These are phyloP conservation scores for Candida multigemmis DNA, from an alignment of 805 yeast species.

Conservation along the genomic window DNA sequence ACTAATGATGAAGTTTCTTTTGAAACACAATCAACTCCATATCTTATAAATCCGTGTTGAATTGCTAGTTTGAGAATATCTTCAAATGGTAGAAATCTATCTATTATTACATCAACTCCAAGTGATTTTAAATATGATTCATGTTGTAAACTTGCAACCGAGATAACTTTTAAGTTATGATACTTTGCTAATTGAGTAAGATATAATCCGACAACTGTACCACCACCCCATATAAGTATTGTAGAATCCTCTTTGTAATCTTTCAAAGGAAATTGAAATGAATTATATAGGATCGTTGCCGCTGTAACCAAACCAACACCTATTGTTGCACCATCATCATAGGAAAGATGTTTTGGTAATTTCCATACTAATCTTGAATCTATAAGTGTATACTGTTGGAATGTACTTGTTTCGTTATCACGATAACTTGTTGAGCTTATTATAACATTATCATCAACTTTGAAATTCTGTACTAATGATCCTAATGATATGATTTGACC, in stretches of 20 bases:
- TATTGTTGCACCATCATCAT: conserved; percentile 34
- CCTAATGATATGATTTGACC: conserved; percentile 31
- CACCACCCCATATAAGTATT: conserved; percentile 39
- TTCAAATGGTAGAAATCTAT: conserved; percentile 18
- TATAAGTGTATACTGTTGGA: conserved; percentile 35
- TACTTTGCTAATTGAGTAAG: conserved; percentile 32
- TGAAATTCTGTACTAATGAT: conserved; percentile 15
- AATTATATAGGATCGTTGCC: conserved; percentile 13
- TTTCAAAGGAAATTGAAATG: conserved; percentile 7
- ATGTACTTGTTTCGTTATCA: conserved; percentile 37
- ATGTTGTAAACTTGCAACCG: conserved; percentile 12
- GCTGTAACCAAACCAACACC: conserved; percentile 44
- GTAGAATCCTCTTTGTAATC: conserved; percentile 5
- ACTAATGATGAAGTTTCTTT: conserved; percentile 26
- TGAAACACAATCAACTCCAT: conserved; percentile 38
- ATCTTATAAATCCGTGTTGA: conserved; percentile 11
- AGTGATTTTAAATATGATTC: conserved; percentile 9
- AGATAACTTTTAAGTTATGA: conserved; percentile 28
- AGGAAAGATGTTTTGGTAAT: conserved; percentile 21
- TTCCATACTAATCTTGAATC: conserved; percentile 39
- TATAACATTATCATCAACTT: conserved; percentile 29
- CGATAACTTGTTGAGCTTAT: conserved; percentile 39
- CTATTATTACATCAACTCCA: conserved; percentile 24
- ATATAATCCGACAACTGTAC: conserved; percentile 38
- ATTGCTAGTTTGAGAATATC: conserved; percentile 8